A percentile compares a stretch with the other conserved stretches of the same genome.
Conservation (phyloP, 345 rosid species). For the Camelina hispida region DNA sequence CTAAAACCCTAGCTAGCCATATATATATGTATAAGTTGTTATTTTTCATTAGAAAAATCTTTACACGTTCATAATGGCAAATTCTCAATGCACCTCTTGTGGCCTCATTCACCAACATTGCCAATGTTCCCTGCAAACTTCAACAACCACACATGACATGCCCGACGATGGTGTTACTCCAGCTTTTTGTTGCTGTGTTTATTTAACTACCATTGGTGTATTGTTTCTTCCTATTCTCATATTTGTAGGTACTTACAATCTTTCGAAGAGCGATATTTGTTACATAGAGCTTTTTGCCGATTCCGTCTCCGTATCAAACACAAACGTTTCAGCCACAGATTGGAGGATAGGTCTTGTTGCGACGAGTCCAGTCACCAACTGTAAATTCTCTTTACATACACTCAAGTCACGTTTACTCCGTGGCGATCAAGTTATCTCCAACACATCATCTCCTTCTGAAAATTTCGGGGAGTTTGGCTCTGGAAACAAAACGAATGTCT, state of each 20-base stretch:
- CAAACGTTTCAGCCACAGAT: constrained; percentile 25
- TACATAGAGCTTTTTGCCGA: constrained; percentile 29
- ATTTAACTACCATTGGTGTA: neutral
- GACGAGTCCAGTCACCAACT: constrained; percentile 18
- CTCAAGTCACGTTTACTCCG: constrained; percentile 24
- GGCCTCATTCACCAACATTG: constrained; percentile 10
- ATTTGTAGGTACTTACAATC: accelerated
- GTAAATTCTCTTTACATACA: constrained; percentile 11
- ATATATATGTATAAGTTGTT: neutral
- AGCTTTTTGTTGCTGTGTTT: neutral
- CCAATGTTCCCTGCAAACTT: constrained; percentile 11
- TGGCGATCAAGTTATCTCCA: constrained; percentile 26
- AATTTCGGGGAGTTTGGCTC: neutral
- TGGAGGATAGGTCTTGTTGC: constrained; percentile 25
- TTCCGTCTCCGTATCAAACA: constrained; percentile 30
- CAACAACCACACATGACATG: neutral
- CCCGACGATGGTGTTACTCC: neutral
- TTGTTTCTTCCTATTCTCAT: neutral
- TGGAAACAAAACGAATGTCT: neutral
- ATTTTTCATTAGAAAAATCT: neutral
- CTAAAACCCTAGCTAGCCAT: too few species aligned
- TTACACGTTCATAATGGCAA: constrained; percentile 1
- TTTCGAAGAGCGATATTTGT: neutral
- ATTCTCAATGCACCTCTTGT: constrained; percentile 21
- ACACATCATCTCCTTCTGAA: neutral